Evolutionary conservation across 257 asterid genomes (phyloP), one percentile per base, ranked within the genome.

Genomic region (Jacaranda mimosifolia): DNA sequence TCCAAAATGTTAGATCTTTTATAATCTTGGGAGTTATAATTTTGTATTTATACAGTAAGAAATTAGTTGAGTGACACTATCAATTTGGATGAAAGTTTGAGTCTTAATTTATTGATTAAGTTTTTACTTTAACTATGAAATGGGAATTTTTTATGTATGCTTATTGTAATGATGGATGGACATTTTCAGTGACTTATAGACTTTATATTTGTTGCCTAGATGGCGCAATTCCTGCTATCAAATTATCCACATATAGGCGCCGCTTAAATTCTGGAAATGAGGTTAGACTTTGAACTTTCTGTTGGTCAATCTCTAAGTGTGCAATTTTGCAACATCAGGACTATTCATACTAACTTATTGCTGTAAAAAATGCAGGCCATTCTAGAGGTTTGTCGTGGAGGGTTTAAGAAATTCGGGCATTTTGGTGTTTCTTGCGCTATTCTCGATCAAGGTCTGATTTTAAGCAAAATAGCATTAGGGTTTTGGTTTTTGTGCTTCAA

Each of bases 171-270:
- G 40, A 66, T 51, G 70, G 14, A 15, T 73, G 67, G 14, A n/a
- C 38, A 14, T 51, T 38, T 74, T 77, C 19, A 59, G 6, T 74
- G 70, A 63, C 72, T 73, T 15, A 77, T 11, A 59, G 48, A 63
- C 65, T 57, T 17, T 59, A 36, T 52, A 52, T 18, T 81, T 66
- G 40, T 84, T 87, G 78, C 48, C 73, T 77, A 94, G 98, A 95
- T 86, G 99, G 98, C 63, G 87, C 98, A 51, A 93, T 93, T 80
- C 98, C 97, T 62, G 91, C 90, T 14, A 91, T 91, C 81, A 93
- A 95, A 64, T 72, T 91, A 73, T 83, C 98, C 43, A 78, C 99
- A 3, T 93, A 93, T 79, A 86, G 97, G 86, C 88, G 92, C 68
- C 92, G 98, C 51, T 82, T 95, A 70, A 93, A 93, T 74, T 80